A percentile compares a stretch with the other conserved stretches of the same genome.
Evolutionary conservation across 2,329 filamentous ascomycete genomes (phyloP).

Genomic region (Fusarium cyanostomum): DNA sequence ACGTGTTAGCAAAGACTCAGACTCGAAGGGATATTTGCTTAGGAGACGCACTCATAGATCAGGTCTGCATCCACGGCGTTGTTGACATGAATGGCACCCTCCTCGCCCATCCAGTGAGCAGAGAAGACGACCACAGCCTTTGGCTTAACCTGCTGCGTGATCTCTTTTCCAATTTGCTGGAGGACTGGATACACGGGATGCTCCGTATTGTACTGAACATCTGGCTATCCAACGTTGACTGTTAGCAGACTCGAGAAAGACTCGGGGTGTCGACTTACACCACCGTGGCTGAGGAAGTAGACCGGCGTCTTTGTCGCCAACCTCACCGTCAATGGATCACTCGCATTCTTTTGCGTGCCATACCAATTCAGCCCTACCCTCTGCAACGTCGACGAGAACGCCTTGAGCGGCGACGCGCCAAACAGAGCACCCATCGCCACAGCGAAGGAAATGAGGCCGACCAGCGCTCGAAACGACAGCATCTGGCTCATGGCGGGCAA

Average conservation of each 20-base stretch:
- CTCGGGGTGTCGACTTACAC: conserved; percentile 48
- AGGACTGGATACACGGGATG: conserved; percentile 75
- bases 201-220: conserved; percentile 72
- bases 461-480: conserved; percentile 29
- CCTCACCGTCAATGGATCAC: neutral
- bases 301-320: conserved; percentile 48
- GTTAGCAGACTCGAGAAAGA: neutral
- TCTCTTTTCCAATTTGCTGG: conserved; percentile 72
- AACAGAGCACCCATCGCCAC: conserved; percentile 39
- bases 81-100: conserved; percentile 70
- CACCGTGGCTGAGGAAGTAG: conserved; percentile 62
- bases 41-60: conserved; percentile 69
- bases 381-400: conserved; percentile 36
- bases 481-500: conserved; percentile 34
- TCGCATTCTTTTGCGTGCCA: conserved; percentile 16
- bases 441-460: conserved; percentile 35
- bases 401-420: conserved; percentile 35
- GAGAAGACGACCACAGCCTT: conserved; percentile 80
- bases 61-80: conserved; percentile 70
- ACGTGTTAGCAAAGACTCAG: conserved; percentile 23
- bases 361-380: conserved; percentile 31
- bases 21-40: neutral
- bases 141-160: conserved; percentile 74
- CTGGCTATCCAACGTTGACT: conserved; percentile 55
- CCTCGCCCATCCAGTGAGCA: conserved; percentile 76